Base-by-base conservation (phyloP, 495 filamentous ascomycete species). In the Aspergillus ostianus region DNA sequence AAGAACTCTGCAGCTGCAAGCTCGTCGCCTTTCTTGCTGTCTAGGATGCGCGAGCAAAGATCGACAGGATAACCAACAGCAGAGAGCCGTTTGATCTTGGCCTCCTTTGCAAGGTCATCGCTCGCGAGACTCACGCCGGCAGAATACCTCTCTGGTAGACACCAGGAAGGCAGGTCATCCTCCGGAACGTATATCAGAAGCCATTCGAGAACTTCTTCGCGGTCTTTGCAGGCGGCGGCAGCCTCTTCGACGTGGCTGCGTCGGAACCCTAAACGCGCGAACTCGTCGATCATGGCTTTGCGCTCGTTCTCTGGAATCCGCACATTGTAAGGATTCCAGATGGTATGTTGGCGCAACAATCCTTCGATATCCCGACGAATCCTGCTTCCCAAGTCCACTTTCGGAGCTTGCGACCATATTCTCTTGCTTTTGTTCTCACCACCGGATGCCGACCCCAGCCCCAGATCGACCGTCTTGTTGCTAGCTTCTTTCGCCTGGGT, bases 101-200 rank as follows among this genome's bases (percentile, higher is more conserved):
- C 87, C 67, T 97, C 92, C 64, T 81, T 84, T 63, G 85, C 86
- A 49, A 97, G 68, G 73, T 97, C 89, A 8, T 84, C 86, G 46
- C 87, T 86, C 2, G 85, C 92, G 58, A 98, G 86, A 49, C 85
- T 90, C 51, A 98, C 85, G 17, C 94, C 94, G 10, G 92, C 92
- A 2, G 85, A 84, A 67, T 98, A 98, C 47, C 84, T 86, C 73
- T 94, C 93, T 4, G 95, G 95, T 23, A 98, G 77, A 69, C 90
- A 88, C 91, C 93, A 96, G 18, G 80, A 71, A 0, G 94, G 94
- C 2, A 97, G 74, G 70, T 98, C 94, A 70, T 98, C 95, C 71
- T 98, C 94, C 3, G 94, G 95, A 19, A 98, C 90, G 73, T 98
- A 93, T 30, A 98, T 89, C 20, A 98, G 80, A 19, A 98, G 84